Evolutionary conservation across 805 yeast genomes (phyloP).

Genomic region (Yarrowia bubula): DNA sequence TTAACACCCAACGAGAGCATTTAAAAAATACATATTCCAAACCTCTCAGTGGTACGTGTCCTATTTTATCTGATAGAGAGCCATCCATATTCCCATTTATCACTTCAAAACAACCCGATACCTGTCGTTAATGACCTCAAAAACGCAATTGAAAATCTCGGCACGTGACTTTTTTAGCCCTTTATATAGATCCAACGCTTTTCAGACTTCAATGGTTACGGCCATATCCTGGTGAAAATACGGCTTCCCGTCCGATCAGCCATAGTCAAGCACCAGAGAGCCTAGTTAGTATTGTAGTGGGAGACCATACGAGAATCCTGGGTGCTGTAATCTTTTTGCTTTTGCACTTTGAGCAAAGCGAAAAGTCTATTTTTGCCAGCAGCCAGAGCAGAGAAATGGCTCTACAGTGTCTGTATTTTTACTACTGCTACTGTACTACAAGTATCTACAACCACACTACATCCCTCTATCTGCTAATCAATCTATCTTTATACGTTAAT

Average conservation of each 20-base stretch:
- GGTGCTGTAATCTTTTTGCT: constrained; percentile 5
- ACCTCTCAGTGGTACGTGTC: too few relatives aligned
- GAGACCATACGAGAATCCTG: constrained; percentile 22
- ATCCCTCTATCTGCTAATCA: too few relatives aligned
- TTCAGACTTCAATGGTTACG: background rate
- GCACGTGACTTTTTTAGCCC: background rate
- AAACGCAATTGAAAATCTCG: background rate
- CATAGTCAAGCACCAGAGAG: constrained; percentile 20
- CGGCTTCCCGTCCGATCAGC: constrained; percentile 6
- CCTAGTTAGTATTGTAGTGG: constrained; percentile 19
- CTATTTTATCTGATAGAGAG: too few relatives aligned
- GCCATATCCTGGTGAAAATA: background rate
- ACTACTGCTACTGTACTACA: too few relatives aligned
- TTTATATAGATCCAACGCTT: background rate
- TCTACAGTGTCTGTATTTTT: too few relatives aligned
- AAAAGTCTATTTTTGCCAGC: background rate
- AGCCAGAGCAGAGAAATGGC: too few relatives aligned
- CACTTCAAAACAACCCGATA: too few relatives aligned
- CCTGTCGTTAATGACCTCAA: background rate
- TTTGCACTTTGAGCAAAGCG: background rate
- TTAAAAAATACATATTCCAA: too few relatives aligned
- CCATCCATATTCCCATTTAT: too few relatives aligned
- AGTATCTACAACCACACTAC: too few relatives aligned
- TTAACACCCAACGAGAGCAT: too few relatives aligned
- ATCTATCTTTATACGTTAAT: background rate